These are phyloP conservation scores for Salix purpurea DNA, from an alignment of 345 rosid species.

Conservation along the genomic window DNA sequence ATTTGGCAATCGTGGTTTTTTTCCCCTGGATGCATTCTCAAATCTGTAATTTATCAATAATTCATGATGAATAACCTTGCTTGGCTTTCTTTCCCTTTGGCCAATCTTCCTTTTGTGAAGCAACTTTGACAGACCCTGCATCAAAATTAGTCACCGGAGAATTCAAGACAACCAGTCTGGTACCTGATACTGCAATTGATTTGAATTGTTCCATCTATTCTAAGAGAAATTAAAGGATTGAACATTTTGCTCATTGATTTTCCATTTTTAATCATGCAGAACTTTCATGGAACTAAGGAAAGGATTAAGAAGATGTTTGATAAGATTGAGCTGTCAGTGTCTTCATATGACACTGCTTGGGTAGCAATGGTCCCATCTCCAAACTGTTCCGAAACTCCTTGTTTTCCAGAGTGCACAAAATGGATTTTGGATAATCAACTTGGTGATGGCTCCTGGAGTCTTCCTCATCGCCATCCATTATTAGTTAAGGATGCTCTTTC, in stretches of 20 bases:
- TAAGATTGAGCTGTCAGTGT: slow-evolving; percentile 56
- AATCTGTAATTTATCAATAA: too few relatives aligned
- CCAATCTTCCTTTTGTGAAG: slow-evolving; percentile 19
- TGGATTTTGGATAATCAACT: slow-evolving; percentile 81
- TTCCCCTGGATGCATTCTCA: too few relatives aligned
- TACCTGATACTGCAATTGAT: slow-evolving; percentile 16
- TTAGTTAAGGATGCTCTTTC: slow-evolving; percentile 57
- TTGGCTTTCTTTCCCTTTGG: not conserved
- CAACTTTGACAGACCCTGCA: slow-evolving; percentile 28
- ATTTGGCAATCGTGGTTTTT: too few relatives aligned
- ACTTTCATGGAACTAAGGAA: slow-evolving; percentile 43
- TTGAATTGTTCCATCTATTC: not conserved
- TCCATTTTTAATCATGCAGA: slow-evolving; percentile 24
- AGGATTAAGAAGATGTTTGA: slow-evolving; percentile 57
- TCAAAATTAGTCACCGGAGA: slow-evolving; percentile 19
- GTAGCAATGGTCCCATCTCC: slow-evolving; percentile 82
- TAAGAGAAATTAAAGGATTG: not conserved
- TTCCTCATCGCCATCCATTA: slow-evolving; percentile 36
- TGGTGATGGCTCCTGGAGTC: slow-evolving; percentile 83
- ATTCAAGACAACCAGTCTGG: slow-evolving; percentile 31
- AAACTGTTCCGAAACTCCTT: slow-evolving; percentile 41
- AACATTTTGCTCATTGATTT: not conserved
- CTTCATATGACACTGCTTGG: slow-evolving; percentile 91
- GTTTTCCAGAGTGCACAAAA: slow-evolving; percentile 59
- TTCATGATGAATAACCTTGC: not conserved